These are phyloP conservation scores for Kregervanrija fluxuum DNA, from an alignment of 805 yeast species.

Conservation along the genomic window DNA sequence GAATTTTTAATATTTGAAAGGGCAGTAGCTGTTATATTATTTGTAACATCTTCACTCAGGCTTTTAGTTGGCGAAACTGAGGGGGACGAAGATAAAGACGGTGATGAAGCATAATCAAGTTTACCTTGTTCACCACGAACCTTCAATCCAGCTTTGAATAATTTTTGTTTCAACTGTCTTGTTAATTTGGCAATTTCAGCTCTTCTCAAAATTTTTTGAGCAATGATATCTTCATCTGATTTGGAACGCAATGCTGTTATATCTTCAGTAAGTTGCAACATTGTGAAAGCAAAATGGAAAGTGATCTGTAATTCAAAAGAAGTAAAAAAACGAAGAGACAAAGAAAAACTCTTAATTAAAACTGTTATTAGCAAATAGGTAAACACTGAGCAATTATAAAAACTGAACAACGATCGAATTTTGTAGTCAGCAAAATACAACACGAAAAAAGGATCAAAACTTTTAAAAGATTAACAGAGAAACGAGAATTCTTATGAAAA, in stretches of 20 bases:
- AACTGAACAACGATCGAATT: too few relatives aligned
- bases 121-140: slow-evolving; percentile 27
- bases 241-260: slow-evolving; percentile 1
- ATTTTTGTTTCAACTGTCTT: slow-evolving; percentile 34
- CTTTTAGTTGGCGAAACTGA: slow-evolving; percentile 15
- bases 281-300: too few relatives aligned
- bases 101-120: neutral
- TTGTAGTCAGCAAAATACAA: too few relatives aligned
- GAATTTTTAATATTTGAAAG: slow-evolving; percentile 13
- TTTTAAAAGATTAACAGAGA: too few relatives aligned
- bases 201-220: slow-evolving; percentile 36
- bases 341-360: too few relatives aligned
- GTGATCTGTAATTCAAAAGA: too few relatives aligned
- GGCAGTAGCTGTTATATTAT: slow-evolving; percentile 14
- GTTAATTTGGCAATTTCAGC: slow-evolving; percentile 41
- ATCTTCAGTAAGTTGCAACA: too few relatives aligned
- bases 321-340: too few relatives aligned
- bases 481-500: too few relatives aligned
- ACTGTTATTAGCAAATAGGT: too few relatives aligned
- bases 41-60: slow-evolving; percentile 9
- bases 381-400: too few relatives aligned
- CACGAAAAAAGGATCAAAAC: too few relatives aligned
- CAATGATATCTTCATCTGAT: slow-evolving; percentile 32
- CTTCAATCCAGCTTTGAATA: slow-evolving; percentile 34
- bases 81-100: slow-evolving; percentile 5